Evolutionary conservation across 331 rosid species (phyloP), one percentile per base, ranked within the genome.

Genomic region (Malus hybrid): DNA sequence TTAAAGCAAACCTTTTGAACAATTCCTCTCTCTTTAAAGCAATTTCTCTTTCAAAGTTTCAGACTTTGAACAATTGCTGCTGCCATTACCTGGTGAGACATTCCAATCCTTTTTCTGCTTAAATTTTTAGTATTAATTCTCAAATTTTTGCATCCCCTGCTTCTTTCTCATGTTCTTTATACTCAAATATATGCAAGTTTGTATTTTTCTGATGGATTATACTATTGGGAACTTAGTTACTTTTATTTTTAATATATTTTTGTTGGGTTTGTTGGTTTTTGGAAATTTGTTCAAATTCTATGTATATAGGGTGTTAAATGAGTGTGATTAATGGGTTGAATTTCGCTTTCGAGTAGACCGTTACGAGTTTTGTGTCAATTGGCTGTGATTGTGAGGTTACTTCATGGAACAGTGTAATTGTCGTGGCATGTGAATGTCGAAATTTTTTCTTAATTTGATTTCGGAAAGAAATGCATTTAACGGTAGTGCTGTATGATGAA

Each of bases 51-150:
- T 19, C 74, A 68, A 72, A 78, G 29, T 64, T 65, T 65, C 73
- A 53, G 62, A 18, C 42, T 50, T 68, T 78, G 72, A 50, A 75
- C 57, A 74, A 63, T 69, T 56, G 65, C 67, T 71, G 19, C 72
- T 58, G 18, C 67, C 67, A 18, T 33, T 80, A 12, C 61, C 70
- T 69, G 81, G 81, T 85, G 69, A 75, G 77, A 6, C 48, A 52
- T 68, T 34, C 56, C n/a, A 24, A 36, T 73, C 68, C 57, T 76
- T 65, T 65, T 79, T 22, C 53, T 55, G 71, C 67, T 22, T 14
- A 44, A 57, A 55, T 56, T 72, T 30, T 39, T 55, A 3, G 68
- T 24, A 22, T 46, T 22, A 29, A 10, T 42, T 13, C 5, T 20
- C 44, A 4, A 69, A 46, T 1, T 48, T 66, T 70, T 58, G 58